Base-by-base conservation (phyloP, 345 rosid species). In the Ailanthus altissimus region DNA sequence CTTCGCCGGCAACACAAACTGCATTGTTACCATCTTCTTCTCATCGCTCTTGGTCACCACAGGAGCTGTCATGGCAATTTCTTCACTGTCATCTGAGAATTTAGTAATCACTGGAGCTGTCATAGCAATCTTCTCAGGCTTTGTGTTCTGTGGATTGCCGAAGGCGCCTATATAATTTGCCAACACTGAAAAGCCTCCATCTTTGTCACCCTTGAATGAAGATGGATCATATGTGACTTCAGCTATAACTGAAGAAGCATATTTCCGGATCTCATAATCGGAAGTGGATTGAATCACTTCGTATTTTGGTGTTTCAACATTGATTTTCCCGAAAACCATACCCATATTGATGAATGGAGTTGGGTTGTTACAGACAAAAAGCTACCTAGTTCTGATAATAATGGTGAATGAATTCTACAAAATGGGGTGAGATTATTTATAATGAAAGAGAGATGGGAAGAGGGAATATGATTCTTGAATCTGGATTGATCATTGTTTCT, bases 141-240 rank as follows among this genome's bases (percentile, higher is more conserved):
- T 90, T 46, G 89, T 75, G 72, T 94, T 94, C 83, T 90, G 92
- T 0, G 98, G 96, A 57, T 90, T 85, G 46, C 97, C 98, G 0
- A 93, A 77, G 6, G 92, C 98, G 0, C 98, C 99, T 28, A 93
- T 95, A 83, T 93, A 95, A 67, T 88, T 89, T 4, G 97, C 98
- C 73, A 95, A 80, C 11, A 91, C 75, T 46, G 78, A 72, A 84
- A 95, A 95, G 26, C 98, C 94, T 0, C 97, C 97, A 72, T 94
- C 98, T 85, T 83, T 89, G 65, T 85, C 40, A 59, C 96, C 97
- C 61, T 87, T 87, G 80, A 91, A 82, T 51, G 88, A 81, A 1
- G 94, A 80, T 2, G 96, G 91, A 71, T 89, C 88, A 53, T 93
- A 95, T 1, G 97, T 89, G 79, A 91, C 77, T 78, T 95, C 89